These are phyloP conservation scores for Encephalitozoon cuniculi DNA, from an alignment of 371 early-diverging fungal genomes.

Conservation along the genomic window DNA sequence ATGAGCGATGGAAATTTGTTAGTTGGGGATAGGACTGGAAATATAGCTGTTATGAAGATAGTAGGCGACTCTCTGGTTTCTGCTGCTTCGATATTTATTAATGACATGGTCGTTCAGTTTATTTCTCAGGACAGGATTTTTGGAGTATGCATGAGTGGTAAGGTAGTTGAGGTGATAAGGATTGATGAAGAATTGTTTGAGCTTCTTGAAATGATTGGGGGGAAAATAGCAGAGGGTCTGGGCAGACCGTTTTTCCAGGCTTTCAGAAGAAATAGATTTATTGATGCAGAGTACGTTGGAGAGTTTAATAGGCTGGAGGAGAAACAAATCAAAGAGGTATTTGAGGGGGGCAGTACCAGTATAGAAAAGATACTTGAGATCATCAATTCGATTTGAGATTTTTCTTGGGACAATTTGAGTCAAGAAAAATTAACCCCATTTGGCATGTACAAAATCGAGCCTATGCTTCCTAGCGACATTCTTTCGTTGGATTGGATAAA, in stretches of 20 bases:
- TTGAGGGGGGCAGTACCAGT: background rate
- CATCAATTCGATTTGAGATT: background rate
- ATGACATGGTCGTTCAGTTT: background rate
- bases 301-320: background rate
- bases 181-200: background rate
- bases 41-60: background rate
- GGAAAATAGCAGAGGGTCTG: background rate
- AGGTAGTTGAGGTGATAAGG: background rate
- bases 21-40: background rate
- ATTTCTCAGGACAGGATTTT: background rate
- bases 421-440: background rate
- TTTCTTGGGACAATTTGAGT: background rate
- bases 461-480: constrained; percentile 30
- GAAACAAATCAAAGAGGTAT: background rate
- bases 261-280: background rate
- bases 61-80: background rate
- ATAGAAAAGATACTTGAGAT: background rate
- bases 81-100: background rate
- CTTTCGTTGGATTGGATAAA: constrained; percentile 49
- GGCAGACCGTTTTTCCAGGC: background rate
- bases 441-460: constrained; percentile 35
- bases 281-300: background rate
- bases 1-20: background rate
- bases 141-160: background rate
- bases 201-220: background rate